phyloP scores from a whole-genome alignment of 1,139 yeast species.

The Candida sojae region DNA sequence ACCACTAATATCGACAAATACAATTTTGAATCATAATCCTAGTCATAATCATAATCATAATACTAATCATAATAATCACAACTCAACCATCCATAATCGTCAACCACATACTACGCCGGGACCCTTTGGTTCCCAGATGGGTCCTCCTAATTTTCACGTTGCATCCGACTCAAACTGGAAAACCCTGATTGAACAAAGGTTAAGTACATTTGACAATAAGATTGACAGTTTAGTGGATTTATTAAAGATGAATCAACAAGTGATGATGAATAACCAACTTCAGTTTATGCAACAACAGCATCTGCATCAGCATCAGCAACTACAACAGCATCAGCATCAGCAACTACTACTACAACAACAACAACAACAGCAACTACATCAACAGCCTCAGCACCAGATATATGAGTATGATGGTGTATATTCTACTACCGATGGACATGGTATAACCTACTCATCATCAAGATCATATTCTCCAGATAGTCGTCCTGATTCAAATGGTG shows the following conservation, averaged over 20 bases:
- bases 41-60: background rate
- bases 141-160: background rate
- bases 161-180: constrained; percentile 35
- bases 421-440: constrained; percentile 2
- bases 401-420: background rate
- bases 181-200: constrained; percentile 43
- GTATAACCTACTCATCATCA: constrained; percentile 5
- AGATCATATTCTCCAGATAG: background rate
- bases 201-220: constrained; percentile 48
- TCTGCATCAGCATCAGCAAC: constrained; percentile 12
- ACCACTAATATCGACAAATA: background rate
- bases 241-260: constrained; percentile 33
- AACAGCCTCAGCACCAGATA: constrained; percentile 8
- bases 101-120: background rate
- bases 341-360: too few species aligned
- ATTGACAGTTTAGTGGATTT: constrained; percentile 45
- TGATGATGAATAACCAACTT: constrained; percentile 23
- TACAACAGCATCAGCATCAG: constrained; percentile 10
- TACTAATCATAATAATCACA: background rate
- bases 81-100: background rate
- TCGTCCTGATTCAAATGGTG: background rate
- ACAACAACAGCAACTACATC: constrained; percentile 11
- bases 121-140: background rate
- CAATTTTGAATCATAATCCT: background rate
- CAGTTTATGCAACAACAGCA: constrained; percentile 8